Evolutionary conservation across 2,329 filamentous ascomycete species (phyloP), one percentile per base, ranked within the genome.

Genomic region (Xylaria sp.): DNA sequence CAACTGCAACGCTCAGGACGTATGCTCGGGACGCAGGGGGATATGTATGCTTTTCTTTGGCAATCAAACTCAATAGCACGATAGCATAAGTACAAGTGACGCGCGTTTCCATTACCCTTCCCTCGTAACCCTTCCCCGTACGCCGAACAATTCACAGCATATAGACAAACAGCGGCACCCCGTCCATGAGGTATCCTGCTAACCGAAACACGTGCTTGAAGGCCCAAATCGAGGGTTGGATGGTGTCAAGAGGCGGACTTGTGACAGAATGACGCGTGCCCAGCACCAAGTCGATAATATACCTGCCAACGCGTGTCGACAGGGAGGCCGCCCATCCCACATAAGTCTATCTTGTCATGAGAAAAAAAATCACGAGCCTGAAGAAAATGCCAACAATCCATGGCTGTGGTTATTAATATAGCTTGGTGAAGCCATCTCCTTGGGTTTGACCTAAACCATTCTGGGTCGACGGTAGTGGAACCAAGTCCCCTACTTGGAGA

Each of bases 401-500:
- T 34, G 29, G 16, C 29, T 34, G 29, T 13, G 29, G 16, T 13
- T 34, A 13, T 13, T 13, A 34, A 4, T 13, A 34, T 34, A 34
- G 16, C 9, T 3, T 34, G 29, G 29, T 7, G 9, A 34, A 11
- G 9, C 29, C 29, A 13, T 7, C 29, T 11, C 29, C 16, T 13
- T 34, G 29, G 29, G 11, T 13, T 34, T 13, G 11, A 34, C 16
- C 29, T 34, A 13, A 34, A 34, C 5, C 29, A 34, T 34, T 7
- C 29, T 7, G 29, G 29, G 29, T 34, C 11, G 9, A 34, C 29
- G 9, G 29, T 13, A 34, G 9, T 7, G 8, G 40, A n/a, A 18
- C 20, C 2, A 19, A 42, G 37, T 4, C 7, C 29, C 44, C 48
- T 62, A 69, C 49, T 69, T 68, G 34, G 62, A 49, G 11, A 57